Evolutionary conservation across 2,329 filamentous ascomycete species (phyloP), one percentile per base, ranked within the genome.

Genomic region (Trichoderma sp.): DNA sequence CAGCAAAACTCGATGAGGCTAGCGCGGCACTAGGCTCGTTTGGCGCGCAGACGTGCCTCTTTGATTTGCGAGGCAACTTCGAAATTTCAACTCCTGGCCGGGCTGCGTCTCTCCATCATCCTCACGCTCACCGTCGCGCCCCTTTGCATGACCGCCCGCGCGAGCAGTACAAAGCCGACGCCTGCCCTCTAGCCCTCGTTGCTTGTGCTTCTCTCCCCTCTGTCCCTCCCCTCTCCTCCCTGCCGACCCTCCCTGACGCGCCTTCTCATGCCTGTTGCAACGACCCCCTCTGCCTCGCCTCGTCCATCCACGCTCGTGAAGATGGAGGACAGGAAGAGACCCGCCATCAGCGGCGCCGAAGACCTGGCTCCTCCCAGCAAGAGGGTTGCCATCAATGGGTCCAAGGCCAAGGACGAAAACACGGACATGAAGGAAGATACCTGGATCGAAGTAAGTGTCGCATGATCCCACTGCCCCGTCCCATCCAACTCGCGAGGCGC

Each of bases 301-400:
- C 89, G 90, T 89, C 90, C 92, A 87, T 92, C 93, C 86, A 91
- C 91, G 88, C 88, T 93, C 85, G 87, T 90, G 86, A 97, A 96
- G 89, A 99, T 98, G 95, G 96, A 99, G 89, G 96, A 98, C 87
- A 94, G 96, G 89, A 99, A 99, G 89, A 91, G 96, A 89, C 92
- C 94, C 80, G 93, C 94, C 80, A 88, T 92, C 77, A 88, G 89
- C 83, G 92, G 92, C 80, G 86, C 89, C 79, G 93, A 96, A 82
- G 94, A 98, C 77, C 86, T 93, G 79, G 93, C 92, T 76, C 95
- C 95, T 76, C 95, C 95, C 26, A 92, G 91, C 80, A 99, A 98
- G 87, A 92, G 94, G 83, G 93, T 97, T 82, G 93, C 94, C 71
- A 88, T 95, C 76, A 98, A 97, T 86, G 94, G 94, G 74, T 86